Conservation (phyloP, 805 yeast species). For the Candida orba region DNA sequence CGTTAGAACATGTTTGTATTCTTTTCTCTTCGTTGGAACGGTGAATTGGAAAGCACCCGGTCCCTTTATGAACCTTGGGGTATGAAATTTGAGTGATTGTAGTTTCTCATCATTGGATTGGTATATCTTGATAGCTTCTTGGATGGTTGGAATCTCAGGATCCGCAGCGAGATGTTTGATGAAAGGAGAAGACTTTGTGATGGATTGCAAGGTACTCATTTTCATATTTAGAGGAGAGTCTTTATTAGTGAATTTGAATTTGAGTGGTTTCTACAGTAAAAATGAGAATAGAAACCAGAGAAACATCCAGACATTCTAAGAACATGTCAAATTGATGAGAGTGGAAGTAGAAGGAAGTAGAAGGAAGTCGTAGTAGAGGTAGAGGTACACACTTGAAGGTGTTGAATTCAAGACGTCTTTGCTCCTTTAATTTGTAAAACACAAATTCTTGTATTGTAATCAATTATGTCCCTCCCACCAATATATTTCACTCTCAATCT, state of each 20-base stretch:
- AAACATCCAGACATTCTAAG: too few relatives aligned
- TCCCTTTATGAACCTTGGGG: conserved; percentile 41
- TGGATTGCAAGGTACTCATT: conserved; percentile 8
- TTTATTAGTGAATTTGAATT: background rate
- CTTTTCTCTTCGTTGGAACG: conserved; percentile 53
- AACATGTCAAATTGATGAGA: too few relatives aligned
- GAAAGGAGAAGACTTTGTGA: conserved; percentile 12
- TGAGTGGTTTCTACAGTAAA: too few relatives aligned
- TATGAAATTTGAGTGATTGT: conserved; percentile 30
- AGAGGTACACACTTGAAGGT: too few relatives aligned
- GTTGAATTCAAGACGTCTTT: too few relatives aligned
- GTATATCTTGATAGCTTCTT: conserved; percentile 23
- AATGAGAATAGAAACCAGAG: too few relatives aligned
- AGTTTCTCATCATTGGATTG: conserved; percentile 18
- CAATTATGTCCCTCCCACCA: too few relatives aligned
- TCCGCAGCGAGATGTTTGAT: conserved; percentile 20
- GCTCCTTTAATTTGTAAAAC: too few relatives aligned
- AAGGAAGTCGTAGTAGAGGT: too few relatives aligned
- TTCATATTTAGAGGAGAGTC: background rate
- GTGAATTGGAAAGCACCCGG: conserved; percentile 70
- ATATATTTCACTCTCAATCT: too few relatives aligned
- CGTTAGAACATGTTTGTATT: conserved; percentile 46
- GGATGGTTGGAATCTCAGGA: conserved; percentile 24
- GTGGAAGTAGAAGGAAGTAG: background rate
- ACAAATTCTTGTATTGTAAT: too few relatives aligned